Conservation (phyloP, 1,139 yeast genomes). For the Saccharomycopsis hybrid region DNA sequence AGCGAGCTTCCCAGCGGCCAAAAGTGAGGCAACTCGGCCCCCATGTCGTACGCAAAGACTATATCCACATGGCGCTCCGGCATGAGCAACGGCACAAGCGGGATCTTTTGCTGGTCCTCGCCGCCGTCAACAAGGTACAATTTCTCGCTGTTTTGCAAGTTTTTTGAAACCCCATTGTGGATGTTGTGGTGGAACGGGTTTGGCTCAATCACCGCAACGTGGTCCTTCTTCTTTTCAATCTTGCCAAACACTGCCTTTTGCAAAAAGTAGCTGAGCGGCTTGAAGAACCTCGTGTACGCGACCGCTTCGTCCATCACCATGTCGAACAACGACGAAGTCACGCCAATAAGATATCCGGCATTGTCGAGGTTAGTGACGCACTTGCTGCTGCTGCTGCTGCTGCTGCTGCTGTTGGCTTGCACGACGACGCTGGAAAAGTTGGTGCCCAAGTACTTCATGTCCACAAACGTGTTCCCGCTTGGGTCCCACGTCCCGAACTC, state of each 20-base stretch:
- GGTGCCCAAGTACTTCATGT: constrained; percentile 69
- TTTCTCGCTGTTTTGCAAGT: constrained; percentile 30
- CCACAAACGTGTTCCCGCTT: constrained; percentile 34
- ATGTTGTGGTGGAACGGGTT: constrained; percentile 58
- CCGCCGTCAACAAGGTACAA: constrained; percentile 82
- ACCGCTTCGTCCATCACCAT: constrained; percentile 11
- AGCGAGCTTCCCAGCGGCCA: constrained; percentile 83
- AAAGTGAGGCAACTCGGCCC: constrained; percentile 60
- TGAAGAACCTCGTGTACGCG: constrained; percentile 5
- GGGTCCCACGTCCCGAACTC: constrained; percentile 48
- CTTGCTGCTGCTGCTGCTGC: constrained; percentile 35
- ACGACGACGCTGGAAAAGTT: constrained; percentile 44
- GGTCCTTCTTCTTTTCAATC: constrained; percentile 6
- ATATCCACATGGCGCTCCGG: constrained; percentile 69
- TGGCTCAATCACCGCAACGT: constrained; percentile 52
- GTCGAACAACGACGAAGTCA: constrained; percentile 67
- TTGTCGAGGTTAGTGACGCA: constrained; percentile 72
- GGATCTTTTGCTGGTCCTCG: constrained; percentile 77
- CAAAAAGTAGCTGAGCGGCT: constrained; percentile 6
- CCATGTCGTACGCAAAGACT: constrained; percentile 75
- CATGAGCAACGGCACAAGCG: constrained; percentile 70
- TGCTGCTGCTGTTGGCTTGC: constrained; percentile 35
- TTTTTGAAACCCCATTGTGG: constrained; percentile 20
- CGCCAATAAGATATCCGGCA: constrained; percentile 67
- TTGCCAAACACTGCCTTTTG: constrained; percentile 26